These are phyloP conservation scores for Plasmodium chabaudi DNA, from an alignment of 169 alveolate species.

Conservation along the genomic window DNA sequence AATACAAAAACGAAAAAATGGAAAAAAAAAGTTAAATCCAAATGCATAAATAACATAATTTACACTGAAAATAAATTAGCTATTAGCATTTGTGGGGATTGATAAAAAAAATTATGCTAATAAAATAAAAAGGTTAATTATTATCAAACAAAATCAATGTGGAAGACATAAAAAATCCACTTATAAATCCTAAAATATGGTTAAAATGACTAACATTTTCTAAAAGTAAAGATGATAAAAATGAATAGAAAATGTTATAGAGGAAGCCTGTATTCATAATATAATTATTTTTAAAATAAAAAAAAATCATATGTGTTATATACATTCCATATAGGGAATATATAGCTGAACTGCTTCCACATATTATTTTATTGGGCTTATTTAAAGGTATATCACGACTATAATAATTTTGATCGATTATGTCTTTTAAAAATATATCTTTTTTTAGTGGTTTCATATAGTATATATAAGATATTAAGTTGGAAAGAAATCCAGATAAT, in stretches of 20 bases:
- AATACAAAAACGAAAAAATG: no score
- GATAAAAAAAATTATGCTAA: neutral
- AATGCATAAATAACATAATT: neutral
- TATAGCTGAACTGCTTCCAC: conserved; percentile 74
- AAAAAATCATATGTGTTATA: conserved; percentile 56
- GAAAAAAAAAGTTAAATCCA: neutral
- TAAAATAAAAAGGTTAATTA: neutral
- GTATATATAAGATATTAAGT: conserved; percentile 31
- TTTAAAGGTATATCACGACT: conserved; percentile 4
- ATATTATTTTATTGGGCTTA: conserved; percentile 46
- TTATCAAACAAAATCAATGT: conserved; percentile 50
- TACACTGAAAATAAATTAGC: neutral
- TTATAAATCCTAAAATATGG: conserved; percentile 54
- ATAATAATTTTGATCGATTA: conserved; percentile 27
- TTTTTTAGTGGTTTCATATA: conserved; percentile 29
- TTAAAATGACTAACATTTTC: conserved; percentile 75
- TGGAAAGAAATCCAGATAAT: conserved; percentile 65
- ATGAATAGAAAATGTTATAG: conserved; percentile 71
- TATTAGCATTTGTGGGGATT: no score
- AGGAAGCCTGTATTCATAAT: conserved; percentile 32
- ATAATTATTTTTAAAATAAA: conserved; percentile 65
- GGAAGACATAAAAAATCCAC: conserved; percentile 55
- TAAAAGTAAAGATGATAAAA: conserved; percentile 50
- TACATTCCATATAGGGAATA: conserved; percentile 75
- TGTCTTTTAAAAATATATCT: conserved; percentile 44